Percentiles rank a stretch among this genome's conserved stretches.
phyloP scores from a whole-genome alignment of 2,329 filamentous ascomycete genomes.

The Verticillium alfalfae region DNA sequence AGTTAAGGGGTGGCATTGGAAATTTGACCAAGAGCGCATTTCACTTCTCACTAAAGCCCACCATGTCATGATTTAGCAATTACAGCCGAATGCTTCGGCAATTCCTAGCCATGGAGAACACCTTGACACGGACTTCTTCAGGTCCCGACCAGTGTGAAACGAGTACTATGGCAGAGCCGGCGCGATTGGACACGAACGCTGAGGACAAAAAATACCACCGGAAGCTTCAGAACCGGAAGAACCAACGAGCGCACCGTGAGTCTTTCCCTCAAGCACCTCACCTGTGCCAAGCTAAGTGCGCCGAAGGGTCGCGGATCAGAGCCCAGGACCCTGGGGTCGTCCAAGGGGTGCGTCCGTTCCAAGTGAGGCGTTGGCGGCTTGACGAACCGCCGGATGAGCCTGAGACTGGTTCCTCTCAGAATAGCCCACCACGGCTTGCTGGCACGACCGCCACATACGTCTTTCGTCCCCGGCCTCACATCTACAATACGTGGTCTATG shows the following conservation, averaged over 20 bases:
- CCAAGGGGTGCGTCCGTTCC: background rate
- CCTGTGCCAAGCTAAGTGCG: background rate
- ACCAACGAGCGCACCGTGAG: constrained; percentile 9
- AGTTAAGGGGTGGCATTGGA: too few relatives aligned
- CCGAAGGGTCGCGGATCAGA: constrained; percentile 1
- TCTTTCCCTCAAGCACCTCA: background rate
- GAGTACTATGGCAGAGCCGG: background rate
- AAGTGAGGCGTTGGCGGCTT: constrained; percentile 4
- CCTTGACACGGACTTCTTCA: background rate
- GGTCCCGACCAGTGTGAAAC: background rate
- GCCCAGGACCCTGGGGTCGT: background rate
- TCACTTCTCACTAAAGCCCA: background rate
- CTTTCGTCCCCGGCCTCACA: background rate
- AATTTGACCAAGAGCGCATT: too few relatives aligned
- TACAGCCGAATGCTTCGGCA: background rate
- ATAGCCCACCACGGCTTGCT: background rate
- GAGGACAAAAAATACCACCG: constrained; percentile 4
- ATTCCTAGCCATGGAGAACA: background rate
- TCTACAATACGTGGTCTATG: background rate
- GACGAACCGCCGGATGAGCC: background rate
- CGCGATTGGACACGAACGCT: too few relatives aligned
- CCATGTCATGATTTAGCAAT: background rate
- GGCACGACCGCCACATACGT: background rate
- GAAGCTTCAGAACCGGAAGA: constrained; percentile 7
- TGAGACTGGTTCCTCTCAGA: background rate